A percentile compares a stretch with the other conserved stretches of the same genome.
Evolutionary conservation across 768 basidiomycete species (phyloP).

Genomic region (Gymnopilus dilepis): DNA sequence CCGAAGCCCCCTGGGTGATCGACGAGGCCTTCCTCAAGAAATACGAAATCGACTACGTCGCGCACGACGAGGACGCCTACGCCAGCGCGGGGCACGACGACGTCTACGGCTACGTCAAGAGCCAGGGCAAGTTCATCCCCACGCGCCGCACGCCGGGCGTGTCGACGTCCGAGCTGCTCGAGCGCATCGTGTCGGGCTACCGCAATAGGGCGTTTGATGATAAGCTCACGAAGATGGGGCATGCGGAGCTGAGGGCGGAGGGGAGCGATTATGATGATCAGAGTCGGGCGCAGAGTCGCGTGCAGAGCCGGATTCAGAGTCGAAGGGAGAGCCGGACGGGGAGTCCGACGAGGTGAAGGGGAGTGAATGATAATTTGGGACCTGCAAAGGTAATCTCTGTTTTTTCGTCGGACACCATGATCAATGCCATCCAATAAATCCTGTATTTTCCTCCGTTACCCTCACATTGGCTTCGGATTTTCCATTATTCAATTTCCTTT

Average conservation of each 20-base stretch:
- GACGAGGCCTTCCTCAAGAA: slow-evolving; percentile 82
- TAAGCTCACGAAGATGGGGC: slow-evolving; percentile 90
- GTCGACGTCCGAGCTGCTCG: slow-evolving; percentile 91
- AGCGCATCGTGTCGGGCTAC: slow-evolving; percentile 90
- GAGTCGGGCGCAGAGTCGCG: slow-evolving; percentile 38
- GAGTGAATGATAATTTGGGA: background rate
- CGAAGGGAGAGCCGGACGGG: slow-evolving; percentile 18
- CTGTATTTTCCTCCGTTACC: background rate
- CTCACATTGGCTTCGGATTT: background rate
- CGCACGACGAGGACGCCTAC: slow-evolving; percentile 95
- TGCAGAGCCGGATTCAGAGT: slow-evolving; percentile 15
- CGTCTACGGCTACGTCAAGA: slow-evolving; percentile 84
- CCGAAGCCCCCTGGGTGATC: slow-evolving; percentile 91
- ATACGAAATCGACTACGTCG: slow-evolving; percentile 93
- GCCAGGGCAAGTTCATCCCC: slow-evolving; percentile 89
- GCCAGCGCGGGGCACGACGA: slow-evolving; percentile 79
- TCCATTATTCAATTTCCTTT: background rate
- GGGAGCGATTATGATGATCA: slow-evolving; percentile 57
- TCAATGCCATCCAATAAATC: background rate
- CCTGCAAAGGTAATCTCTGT: background rate
- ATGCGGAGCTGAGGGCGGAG: slow-evolving; percentile 69
- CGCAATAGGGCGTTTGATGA: slow-evolving; percentile 84
- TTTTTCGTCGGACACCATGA: background rate
- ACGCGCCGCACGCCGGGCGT: slow-evolving; percentile 94
- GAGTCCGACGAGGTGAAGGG: too few relatives aligned